These are phyloP conservation scores for Silene coronaria DNA, from an alignment of 179 eudicot species.

Conservation along the genomic window DNA sequence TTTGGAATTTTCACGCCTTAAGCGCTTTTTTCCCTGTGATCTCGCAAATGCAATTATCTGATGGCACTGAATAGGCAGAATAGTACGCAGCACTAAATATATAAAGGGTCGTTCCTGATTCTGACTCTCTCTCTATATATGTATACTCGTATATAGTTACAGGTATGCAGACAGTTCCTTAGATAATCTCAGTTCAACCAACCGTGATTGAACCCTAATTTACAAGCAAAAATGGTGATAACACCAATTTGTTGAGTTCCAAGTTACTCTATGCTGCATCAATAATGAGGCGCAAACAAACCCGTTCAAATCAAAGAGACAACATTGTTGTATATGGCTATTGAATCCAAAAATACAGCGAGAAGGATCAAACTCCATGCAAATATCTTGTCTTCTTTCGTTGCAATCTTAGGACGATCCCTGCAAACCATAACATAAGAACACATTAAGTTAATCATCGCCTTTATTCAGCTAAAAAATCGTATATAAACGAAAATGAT, in stretches of 20 bases:
- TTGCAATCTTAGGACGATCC: constrained; percentile 48
- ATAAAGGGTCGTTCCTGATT: background rate
- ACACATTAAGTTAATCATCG: background rate
- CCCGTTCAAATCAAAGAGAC: background rate
- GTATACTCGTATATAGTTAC: too few relatives aligned
- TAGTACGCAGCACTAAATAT: too few relatives aligned
- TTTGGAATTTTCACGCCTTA: too few relatives aligned
- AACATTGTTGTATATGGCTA: constrained; percentile 71
- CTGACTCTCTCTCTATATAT: background rate
- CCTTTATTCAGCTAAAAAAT: background rate
- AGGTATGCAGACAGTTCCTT: background rate
- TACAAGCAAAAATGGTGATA: too few relatives aligned
- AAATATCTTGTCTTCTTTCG: constrained; percentile 46
- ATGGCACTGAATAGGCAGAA: too few relatives aligned
- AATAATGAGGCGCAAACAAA: too few relatives aligned
- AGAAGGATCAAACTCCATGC: constrained; percentile 55
- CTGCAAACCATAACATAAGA: constrained; percentile 27
- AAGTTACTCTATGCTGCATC: too few relatives aligned
- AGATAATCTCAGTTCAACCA: too few relatives aligned
- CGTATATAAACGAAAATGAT: background rate
- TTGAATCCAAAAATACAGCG: constrained; percentile 50
- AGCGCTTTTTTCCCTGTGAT: too few relatives aligned
- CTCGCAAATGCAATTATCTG: too few relatives aligned
- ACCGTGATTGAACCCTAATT: too few relatives aligned
- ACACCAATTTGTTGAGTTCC: too few relatives aligned